Evolutionary conservation across 1,284 basidiomycete species (phyloP).

Genomic region (Marasmius tenuissimus): DNA sequence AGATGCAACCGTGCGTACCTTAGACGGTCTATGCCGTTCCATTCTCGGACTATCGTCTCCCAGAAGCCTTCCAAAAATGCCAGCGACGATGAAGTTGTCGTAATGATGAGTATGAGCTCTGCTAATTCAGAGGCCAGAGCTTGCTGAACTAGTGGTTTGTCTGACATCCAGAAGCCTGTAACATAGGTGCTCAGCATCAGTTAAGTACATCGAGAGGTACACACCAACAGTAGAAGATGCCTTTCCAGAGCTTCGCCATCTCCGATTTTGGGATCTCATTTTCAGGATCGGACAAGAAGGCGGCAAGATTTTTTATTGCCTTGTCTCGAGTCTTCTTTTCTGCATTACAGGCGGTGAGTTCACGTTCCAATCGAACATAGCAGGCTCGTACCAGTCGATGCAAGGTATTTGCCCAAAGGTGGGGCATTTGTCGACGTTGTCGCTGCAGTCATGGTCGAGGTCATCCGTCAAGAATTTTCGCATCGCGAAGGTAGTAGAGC

Average conservation of each 20-base stretch:
- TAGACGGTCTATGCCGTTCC: slow-evolving; percentile 89
- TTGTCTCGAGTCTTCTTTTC: slow-evolving; percentile 91
- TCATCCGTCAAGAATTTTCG: background rate
- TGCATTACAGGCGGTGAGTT: slow-evolving; percentile 19
- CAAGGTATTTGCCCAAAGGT: slow-evolving; percentile 87
- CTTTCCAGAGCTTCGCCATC: slow-evolving; percentile 96
- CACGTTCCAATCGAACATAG: background rate
- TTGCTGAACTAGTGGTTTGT: slow-evolving; percentile 97
- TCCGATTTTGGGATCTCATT: slow-evolving; percentile 67
- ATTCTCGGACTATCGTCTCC: slow-evolving; percentile 87
- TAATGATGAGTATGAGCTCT: slow-evolving; percentile 74
- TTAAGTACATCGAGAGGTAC: background rate
- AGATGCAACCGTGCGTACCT: slow-evolving; percentile 50
- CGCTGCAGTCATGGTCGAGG: slow-evolving; percentile 28
- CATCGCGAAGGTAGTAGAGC: background rate
- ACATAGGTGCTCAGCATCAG: background rate
- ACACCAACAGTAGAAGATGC: slow-evolving; percentile 91
- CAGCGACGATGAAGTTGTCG: slow-evolving; percentile 59
- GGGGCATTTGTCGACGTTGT: slow-evolving; percentile 35
- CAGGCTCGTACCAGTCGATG: slow-evolving; percentile 75
- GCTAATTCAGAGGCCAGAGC: slow-evolving; percentile 85
- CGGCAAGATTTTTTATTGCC: slow-evolving; percentile 76
- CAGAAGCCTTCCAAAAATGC: slow-evolving; percentile 89
- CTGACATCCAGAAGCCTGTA: slow-evolving; percentile 98
- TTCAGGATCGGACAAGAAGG: slow-evolving; percentile 72